Evolutionary conservation across 2,329 filamentous ascomycete genomes (phyloP).

Genomic region (Aspergillus arachidicola): DNA sequence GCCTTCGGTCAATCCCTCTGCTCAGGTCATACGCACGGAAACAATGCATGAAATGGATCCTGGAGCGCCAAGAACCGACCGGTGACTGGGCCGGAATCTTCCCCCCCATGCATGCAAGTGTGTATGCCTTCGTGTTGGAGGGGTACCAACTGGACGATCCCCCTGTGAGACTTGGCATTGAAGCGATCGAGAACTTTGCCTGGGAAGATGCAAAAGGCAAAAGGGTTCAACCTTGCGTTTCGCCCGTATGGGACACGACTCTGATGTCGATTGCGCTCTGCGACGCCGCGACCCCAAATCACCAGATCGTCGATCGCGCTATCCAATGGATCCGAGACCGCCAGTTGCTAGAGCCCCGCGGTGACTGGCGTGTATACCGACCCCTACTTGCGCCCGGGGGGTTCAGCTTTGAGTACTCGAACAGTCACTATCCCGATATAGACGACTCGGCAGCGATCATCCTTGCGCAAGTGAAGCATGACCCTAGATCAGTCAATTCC

Average conservation of each 20-base stretch:
- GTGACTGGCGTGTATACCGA: conserved; percentile 34
- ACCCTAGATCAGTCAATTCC: conserved; percentile 10
- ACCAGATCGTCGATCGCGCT: background rate
- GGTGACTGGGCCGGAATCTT: conserved; percentile 36
- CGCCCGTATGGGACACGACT: conserved; percentile 40
- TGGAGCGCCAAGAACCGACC: conserved; percentile 32
- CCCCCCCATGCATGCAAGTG: conserved; percentile 30
- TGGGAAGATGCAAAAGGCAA: conserved; percentile 30
- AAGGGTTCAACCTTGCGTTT: conserved; percentile 30
- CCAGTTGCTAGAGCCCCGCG: conserved; percentile 27
- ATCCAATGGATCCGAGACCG: conserved; percentile 21
- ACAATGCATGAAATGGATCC: conserved; percentile 32
- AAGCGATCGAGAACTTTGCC: conserved; percentile 31
- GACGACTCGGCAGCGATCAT: conserved; percentile 38
- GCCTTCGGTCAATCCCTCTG: conserved; percentile 18
- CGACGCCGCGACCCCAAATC: conserved; percentile 17
- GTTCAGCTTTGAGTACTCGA: conserved; percentile 35
- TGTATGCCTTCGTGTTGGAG: conserved; percentile 34
- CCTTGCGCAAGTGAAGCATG: conserved; percentile 30
- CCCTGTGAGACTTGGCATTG: conserved; percentile 23
- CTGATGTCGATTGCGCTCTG: conserved; percentile 35
- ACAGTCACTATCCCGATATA: conserved; percentile 36
- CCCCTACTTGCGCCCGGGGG: conserved; percentile 28
- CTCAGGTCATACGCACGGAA: conserved; percentile 21
- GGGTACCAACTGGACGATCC: conserved; percentile 26